Base-by-base conservation (phyloP, 306 rosid species). In the Castanopsis chinensis region DNA sequence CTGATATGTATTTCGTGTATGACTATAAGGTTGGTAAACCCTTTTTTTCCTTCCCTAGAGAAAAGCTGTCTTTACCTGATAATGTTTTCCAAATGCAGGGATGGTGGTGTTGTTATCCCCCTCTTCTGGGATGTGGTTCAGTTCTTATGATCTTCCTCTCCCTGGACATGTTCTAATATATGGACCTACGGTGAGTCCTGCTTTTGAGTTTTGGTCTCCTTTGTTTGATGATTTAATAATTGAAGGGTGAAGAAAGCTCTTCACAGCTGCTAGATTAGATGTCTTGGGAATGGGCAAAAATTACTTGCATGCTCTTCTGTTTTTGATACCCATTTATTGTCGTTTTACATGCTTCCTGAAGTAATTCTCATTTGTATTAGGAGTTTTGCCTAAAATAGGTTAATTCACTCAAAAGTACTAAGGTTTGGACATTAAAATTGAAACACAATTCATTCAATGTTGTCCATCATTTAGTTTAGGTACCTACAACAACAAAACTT, bases 181-280 rank as follows among this genome's bases (percentile, higher is more conserved):
- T 83, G 99, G 97, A 84, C 99, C 99, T 70, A 69, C 97, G n/a
- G 99, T 94, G 86, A 88, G 99, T 91, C 41, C 71, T 68, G 65
- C 61, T 76, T 84, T 67, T 67, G 20, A 67, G 20, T 67, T 27
- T 67, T 32, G 71, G 10, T 67, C 37, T 33, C 19, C 51, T 77
- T 30, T 19, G 19, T 32, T 37, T 56, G 54, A 27, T 76, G 57
- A 43, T 77, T 37, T 68, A 33, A 18, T 41, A 19, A 14, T 70
- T 59, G 72, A 30, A 35, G 41, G 71, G 59, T 18, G 18, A 28
- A 49, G 25, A 35, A 63, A 51, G n/a, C 32, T 60, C 49, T 23
- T 59, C 19, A 75, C 7, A 0, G 23, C 13, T 37, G 13, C 6
- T 21, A 60, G 54, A 25, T 60, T 43, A 20, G 58, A 45, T 52